Evolutionary conservation across 345 rosid species (phyloP).

Genomic region (Eucalyptus sideroxylon): DNA sequence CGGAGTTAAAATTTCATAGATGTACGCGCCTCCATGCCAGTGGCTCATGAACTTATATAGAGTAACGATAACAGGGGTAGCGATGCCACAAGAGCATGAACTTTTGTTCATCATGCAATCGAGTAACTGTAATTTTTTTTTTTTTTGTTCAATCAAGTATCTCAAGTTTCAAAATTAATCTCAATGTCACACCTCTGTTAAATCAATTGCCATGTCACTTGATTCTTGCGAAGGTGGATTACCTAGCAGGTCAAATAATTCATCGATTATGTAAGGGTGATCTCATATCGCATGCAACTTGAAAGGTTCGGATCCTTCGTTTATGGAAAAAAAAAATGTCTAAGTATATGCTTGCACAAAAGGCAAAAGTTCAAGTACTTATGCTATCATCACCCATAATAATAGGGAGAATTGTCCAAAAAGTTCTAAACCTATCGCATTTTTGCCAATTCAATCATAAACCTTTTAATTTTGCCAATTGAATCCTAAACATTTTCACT

Average conservation of each 20-base stretch:
- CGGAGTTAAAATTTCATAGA: neutral
- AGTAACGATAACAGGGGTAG: neutral
- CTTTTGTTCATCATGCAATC: neutral
- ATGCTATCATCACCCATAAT: neutral
- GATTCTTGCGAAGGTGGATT: neutral
- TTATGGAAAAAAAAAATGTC: too few relatives aligned
- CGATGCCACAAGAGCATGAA: neutral
- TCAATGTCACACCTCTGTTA: neutral
- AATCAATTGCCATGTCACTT: neutral
- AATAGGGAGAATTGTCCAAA: too few relatives aligned
- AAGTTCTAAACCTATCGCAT: too few relatives aligned
- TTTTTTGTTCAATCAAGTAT: neutral
- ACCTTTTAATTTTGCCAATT: too few relatives aligned
- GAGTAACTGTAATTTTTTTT: neutral
- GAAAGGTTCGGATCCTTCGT: neutral
- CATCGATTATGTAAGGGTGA: neutral
- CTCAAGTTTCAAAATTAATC: neutral
- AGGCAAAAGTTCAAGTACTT: neutral
- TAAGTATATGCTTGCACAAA: neutral
- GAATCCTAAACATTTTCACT: too few relatives aligned
- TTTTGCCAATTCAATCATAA: too few relatives aligned
- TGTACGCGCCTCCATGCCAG: neutral
- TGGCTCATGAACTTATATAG: neutral
- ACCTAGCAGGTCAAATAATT: neutral
- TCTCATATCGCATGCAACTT: neutral